Percentiles rank a stretch among this genome's conserved stretches.
Conservation (phyloP, 495 filamentous ascomycete genomes). For the Hypomontagnella submonticulosa region DNA sequence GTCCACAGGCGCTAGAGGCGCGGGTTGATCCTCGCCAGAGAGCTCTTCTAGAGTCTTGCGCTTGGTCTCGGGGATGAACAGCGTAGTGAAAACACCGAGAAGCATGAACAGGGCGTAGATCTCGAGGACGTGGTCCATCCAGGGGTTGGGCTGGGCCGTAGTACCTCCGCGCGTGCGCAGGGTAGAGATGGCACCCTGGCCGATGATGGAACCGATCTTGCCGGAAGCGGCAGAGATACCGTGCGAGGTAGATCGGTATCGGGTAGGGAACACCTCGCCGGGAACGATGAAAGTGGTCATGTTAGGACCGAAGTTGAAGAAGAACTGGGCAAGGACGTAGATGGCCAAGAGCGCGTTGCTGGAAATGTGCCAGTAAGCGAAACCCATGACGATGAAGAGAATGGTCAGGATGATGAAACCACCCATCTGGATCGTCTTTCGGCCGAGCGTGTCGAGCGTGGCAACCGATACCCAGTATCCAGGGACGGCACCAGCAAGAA, state of each 20-base stretch:
- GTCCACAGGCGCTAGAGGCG: constrained; percentile 11
- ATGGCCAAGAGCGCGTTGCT: constrained; percentile 75
- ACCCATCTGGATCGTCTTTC: constrained; percentile 81
- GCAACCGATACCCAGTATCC: constrained; percentile 82
- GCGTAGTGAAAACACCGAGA: constrained; percentile 70
- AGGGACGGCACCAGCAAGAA: constrained; percentile 78
- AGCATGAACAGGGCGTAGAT: constrained; percentile 87
- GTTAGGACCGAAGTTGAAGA: constrained; percentile 91
- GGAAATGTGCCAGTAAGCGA: constrained; percentile 69
- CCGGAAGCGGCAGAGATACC: constrained; percentile 87
- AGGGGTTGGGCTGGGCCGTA: constrained; percentile 61
- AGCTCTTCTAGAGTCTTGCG: constrained; percentile 72
- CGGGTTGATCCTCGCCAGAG: constrained; percentile 58
- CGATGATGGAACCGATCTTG: constrained; percentile 82
- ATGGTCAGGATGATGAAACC: constrained; percentile 77
- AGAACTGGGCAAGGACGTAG: constrained; percentile 70
- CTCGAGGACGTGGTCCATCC: constrained; percentile 83
- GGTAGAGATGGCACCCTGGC: constrained; percentile 64
- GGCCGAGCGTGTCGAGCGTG: constrained; percentile 75
- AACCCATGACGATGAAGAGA: constrained; percentile 81
- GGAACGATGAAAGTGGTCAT: constrained; percentile 92
- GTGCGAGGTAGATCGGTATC: constrained; percentile 85
- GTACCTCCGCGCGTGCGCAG: constrained; percentile 60
- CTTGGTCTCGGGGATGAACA: constrained; percentile 81
- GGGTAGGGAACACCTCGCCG: constrained; percentile 89